Conservation (phyloP, 371 early-diverging fungal species). For the Mucor ambiguus region DNA sequence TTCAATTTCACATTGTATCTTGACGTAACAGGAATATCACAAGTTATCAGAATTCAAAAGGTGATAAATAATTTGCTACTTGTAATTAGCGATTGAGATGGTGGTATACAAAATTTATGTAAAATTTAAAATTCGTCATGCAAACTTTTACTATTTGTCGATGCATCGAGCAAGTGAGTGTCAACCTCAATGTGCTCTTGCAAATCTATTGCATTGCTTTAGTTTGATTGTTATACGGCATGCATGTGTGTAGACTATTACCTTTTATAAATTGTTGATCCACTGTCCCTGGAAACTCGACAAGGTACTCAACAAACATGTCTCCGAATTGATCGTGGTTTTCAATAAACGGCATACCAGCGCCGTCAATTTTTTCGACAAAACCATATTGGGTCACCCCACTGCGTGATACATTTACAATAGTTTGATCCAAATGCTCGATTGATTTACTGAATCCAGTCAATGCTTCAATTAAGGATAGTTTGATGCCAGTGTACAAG, state of each 20-base stretch:
- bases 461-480: slow-evolving; percentile 87
- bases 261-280: slow-evolving; percentile 40
- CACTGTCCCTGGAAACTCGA: slow-evolving; percentile 78
- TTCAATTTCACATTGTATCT: too few species aligned
- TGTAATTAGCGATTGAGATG: too few species aligned
- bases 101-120: too few species aligned
- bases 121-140: background rate
- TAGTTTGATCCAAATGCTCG: slow-evolving; percentile 82
- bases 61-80: too few species aligned
- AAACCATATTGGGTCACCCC: slow-evolving; percentile 70
- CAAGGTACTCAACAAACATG: slow-evolving; percentile 86
- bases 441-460: slow-evolving; percentile 84
- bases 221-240: background rate
- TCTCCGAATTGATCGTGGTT: slow-evolving; percentile 75
- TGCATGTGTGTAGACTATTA: slow-evolving; percentile 12
- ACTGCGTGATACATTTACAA: slow-evolving; percentile 61
- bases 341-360: slow-evolving; percentile 82
- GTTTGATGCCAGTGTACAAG: slow-evolving; percentile 78
- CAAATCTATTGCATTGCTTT: background rate
- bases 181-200: background rate
- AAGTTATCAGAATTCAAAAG: too few species aligned
- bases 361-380: slow-evolving; percentile 74
- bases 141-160: background rate
- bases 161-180: background rate
- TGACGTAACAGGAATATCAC: too few species aligned